These are phyloP conservation scores for Eucalyptus virginea DNA, from an alignment of 345 rosid species.

Conservation along the genomic window DNA sequence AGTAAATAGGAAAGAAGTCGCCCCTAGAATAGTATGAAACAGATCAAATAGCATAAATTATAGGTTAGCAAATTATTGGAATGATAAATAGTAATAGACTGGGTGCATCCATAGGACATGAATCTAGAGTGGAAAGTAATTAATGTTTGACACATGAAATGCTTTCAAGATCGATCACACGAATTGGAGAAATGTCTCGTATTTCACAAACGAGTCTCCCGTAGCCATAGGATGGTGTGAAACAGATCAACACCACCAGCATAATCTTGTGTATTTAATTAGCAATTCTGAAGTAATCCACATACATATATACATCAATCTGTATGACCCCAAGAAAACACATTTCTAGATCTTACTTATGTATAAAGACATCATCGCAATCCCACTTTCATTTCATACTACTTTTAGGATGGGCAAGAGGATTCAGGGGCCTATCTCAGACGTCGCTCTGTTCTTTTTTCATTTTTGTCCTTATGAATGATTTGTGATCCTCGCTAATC, in stretches of 20 bases:
- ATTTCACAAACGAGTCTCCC: not conserved
- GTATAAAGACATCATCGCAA: not conserved
- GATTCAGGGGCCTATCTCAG: not conserved
- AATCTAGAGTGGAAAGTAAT: not conserved
- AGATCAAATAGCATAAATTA: not conserved
- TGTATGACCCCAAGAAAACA: not conserved
- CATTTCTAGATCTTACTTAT: not conserved
- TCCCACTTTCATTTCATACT: not conserved
- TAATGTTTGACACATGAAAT: not conserved
- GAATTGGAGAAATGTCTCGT: not conserved
- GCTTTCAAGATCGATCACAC: not conserved
- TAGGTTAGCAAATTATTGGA: not conserved
- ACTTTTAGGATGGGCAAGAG: not conserved
- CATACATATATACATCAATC: not conserved
- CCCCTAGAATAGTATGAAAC: constrained; percentile 20
- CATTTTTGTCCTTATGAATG: not conserved
- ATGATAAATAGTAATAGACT: not conserved
- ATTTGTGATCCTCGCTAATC: not conserved
- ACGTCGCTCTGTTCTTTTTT: not conserved
- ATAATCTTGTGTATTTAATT: not conserved
- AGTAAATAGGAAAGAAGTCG: constrained; percentile 52
- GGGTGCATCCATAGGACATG: not conserved
- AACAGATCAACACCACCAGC: not conserved
- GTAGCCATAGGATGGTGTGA: not conserved
- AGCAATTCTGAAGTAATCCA: not conserved